phyloP scores from a whole-genome alignment of 192 early-diverging fungal species.

The Rhizophagus sp. region DNA sequence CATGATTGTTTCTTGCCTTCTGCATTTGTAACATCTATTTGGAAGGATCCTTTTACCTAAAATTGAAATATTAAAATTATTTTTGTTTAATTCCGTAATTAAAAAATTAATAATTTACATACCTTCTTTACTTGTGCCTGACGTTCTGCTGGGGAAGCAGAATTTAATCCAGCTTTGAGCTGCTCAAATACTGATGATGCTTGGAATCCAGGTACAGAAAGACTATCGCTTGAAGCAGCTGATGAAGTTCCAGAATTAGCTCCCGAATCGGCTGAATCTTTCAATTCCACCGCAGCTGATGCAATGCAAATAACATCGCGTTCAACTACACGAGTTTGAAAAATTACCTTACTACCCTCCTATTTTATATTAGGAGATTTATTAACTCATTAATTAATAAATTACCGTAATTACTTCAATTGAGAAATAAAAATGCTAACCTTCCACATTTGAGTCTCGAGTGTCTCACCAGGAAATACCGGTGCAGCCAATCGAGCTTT shows the following conservation, averaged over 20 bases:
- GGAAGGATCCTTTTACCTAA: slow-evolving; percentile 19
- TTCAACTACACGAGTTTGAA: slow-evolving; percentile 94
- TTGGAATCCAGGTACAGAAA: slow-evolving; percentile 70
- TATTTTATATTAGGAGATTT: slow-evolving; percentile 27
- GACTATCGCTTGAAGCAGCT: slow-evolving; percentile 33
- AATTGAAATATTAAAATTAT: neutral
- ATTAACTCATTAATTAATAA: neutral
- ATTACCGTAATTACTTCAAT: neutral
- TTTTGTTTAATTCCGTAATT: no score
- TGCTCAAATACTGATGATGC: slow-evolving; percentile 72
- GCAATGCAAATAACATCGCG: slow-evolving; percentile 87
- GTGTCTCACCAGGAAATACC: slow-evolving; percentile 96
- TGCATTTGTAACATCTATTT: slow-evolving; percentile 57
- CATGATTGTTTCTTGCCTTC: slow-evolving; percentile 66
- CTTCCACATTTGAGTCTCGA: slow-evolving; percentile 97
- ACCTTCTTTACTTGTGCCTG: slow-evolving; percentile 67
- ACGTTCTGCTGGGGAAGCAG: slow-evolving; percentile 58
- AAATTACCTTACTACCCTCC: slow-evolving; percentile 86
- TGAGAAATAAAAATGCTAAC: slow-evolving; percentile 1
- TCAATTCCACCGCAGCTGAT: slow-evolving; percentile 89
- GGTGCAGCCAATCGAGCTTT: slow-evolving; percentile 89
- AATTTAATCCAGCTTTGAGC: slow-evolving; percentile 56
- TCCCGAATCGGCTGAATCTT: slow-evolving; percentile 44
- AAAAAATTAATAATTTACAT: slow-evolving; percentile 51
- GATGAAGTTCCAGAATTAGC: slow-evolving; percentile 39